phyloP scores from a whole-genome alignment of 306 rosid species.

The Biancaea sappan region DNA sequence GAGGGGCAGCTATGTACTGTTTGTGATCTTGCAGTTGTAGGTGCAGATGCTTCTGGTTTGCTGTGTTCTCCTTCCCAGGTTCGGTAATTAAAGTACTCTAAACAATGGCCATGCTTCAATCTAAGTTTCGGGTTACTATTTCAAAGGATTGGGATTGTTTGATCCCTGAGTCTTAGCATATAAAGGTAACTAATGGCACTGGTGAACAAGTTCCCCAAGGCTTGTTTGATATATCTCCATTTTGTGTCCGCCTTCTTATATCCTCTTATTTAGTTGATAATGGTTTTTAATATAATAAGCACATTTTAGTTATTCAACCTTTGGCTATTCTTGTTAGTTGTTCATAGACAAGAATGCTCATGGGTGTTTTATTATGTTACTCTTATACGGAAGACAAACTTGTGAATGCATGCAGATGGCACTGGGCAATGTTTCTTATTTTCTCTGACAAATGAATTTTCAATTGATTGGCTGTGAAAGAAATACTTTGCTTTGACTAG shows the following conservation, averaged over 20 bases:
- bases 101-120: conserved; percentile 36
- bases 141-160: conserved; percentile 17
- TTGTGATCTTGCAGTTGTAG: conserved; percentile 85
- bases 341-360: conserved; percentile 16
- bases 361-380: neutral
- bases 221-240: conserved; percentile 25
- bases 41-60: conserved; percentile 92
- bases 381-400: conserved; percentile 10
- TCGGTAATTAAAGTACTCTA: conserved; percentile 53
- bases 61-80: conserved; percentile 83
- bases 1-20: conserved; percentile 80
- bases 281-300: conserved; percentile 14
- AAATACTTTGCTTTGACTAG: neutral
- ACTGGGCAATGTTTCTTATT: neutral
- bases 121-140: conserved; percentile 40
- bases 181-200: conserved; percentile 37
- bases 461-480: conserved; percentile 21
- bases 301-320: conserved; percentile 25
- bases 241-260: neutral
- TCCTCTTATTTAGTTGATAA: conserved; percentile 7
- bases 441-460: neutral
- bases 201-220: conserved; percentile 22
- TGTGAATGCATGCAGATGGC: neutral
- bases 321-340: conserved; percentile 34
- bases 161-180: conserved; percentile 15